Conservation (phyloP, 2,329 filamentous ascomycete species). For the Penicillium sp. region DNA sequence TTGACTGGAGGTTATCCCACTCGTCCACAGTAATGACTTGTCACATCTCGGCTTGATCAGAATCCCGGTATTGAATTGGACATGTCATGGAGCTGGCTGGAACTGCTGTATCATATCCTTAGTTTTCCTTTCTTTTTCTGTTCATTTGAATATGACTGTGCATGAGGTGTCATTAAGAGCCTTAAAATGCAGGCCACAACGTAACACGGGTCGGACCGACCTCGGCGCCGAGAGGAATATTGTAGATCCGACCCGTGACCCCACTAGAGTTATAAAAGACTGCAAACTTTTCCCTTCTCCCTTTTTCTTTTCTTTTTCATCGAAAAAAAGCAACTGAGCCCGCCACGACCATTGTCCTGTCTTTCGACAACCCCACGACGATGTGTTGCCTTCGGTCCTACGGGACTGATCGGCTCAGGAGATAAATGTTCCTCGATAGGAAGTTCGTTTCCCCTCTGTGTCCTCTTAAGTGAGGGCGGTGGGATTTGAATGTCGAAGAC, state of each 20-base stretch:
- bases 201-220: neutral
- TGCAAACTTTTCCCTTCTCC: constrained; percentile 20
- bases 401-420: constrained; percentile 60
- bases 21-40: neutral
- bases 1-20: neutral
- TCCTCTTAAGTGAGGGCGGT: constrained; percentile 70
- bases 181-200: neutral
- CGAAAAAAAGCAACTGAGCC: constrained; percentile 60
- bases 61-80: neutral
- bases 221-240: constrained; percentile 10
- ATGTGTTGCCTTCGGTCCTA: constrained; percentile 64
- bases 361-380: constrained; percentile 51
- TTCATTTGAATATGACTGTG: neutral
- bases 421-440: constrained; percentile 63
- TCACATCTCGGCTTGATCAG: neutral
- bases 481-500: constrained; percentile 68
- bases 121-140: neutral
- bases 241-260: constrained; percentile 28
- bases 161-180: neutral
- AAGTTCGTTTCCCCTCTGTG: constrained; percentile 66
- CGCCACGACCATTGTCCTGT: constrained; percentile 67
- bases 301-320: constrained; percentile 48
- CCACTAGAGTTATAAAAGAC: constrained; percentile 26
- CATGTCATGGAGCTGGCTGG: neutral
- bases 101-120: constrained; percentile 1